Percentiles rank a stretch among this genome's conserved stretches.
Evolutionary conservation across 345 rosid species (phyloP).

Genomic region (Camelina laxa): DNA sequence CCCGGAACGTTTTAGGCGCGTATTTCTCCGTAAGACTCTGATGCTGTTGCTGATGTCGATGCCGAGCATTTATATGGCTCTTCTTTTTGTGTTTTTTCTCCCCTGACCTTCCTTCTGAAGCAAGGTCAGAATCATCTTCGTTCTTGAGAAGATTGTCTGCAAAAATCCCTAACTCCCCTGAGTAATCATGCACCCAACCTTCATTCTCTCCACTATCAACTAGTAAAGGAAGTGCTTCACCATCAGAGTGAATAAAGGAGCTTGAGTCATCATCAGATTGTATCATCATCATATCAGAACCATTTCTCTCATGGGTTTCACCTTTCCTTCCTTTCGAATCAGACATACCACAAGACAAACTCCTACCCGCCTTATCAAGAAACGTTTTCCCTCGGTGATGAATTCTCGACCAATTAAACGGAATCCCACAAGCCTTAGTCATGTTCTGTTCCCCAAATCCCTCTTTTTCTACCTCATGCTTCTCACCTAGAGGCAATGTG

Average conservation of each 20-base stretch:
- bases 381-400: conserved; percentile 87
- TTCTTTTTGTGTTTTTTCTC: conserved; percentile 47
- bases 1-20: conserved; percentile 78
- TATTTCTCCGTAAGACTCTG: conserved; percentile 88
- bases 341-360: conserved; percentile 91
- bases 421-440: conserved; percentile 85
- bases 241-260: conserved; percentile 62
- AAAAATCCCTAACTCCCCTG: conserved; percentile 95
- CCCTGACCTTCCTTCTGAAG: conserved; percentile 83
- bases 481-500: conserved; percentile 65
- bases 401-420: conserved; percentile 98
- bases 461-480: conserved; percentile 56
- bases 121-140: conserved; percentile 77
- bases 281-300: conserved; percentile 66
- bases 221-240: conserved; percentile 87
- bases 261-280: conserved; percentile 66
- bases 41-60: conserved; percentile 55
- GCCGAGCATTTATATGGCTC: conserved; percentile 45
- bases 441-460: conserved; percentile 57
- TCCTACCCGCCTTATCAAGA: conserved; percentile 94
- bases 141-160: conserved; percentile 81
- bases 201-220: conserved; percentile 74
- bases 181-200: conserved; percentile 86
- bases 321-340: conserved; percentile 72
- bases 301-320: conserved; percentile 59